These are phyloP conservation scores for Biscogniauxia sp. DNA, from an alignment of 2,329 filamentous ascomycete genomes.

Conservation along the genomic window DNA sequence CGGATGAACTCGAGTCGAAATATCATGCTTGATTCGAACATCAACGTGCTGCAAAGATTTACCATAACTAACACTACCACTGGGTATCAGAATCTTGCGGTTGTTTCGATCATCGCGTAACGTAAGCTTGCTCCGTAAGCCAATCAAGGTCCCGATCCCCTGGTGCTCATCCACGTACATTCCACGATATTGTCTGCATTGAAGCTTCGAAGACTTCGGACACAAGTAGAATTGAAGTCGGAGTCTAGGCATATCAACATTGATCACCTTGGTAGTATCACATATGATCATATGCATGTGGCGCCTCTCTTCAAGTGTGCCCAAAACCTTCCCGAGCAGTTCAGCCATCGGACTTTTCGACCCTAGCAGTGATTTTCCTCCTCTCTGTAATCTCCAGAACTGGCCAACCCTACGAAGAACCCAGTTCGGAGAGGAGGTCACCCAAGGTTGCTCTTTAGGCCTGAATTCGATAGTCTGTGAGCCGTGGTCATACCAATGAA, in stretches of 20 bases:
- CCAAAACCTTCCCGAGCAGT: background rate
- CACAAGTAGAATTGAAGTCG: conserved; percentile 45
- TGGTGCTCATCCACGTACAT: conserved; percentile 49
- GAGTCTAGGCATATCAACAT: conserved; percentile 42
- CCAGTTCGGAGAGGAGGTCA: conserved; percentile 20
- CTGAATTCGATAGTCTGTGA: conserved; percentile 34
- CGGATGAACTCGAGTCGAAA: conserved; percentile 1
- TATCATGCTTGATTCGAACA: conserved; percentile 7
- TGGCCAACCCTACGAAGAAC: background rate
- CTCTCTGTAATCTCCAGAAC: conserved; percentile 22
- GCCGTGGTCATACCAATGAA: conserved; percentile 45
- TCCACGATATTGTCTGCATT: conserved; percentile 42
- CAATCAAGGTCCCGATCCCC: conserved; percentile 45
- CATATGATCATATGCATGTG: background rate
- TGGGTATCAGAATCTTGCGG: conserved; percentile 19
- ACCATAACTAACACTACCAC: conserved; percentile 5
- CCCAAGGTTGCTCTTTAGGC: conserved; percentile 27
- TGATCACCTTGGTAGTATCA: background rate
- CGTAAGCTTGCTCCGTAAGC: conserved; percentile 49
- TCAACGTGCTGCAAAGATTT: conserved; percentile 1
- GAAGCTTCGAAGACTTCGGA: conserved; percentile 38
- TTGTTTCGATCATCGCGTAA: conserved; percentile 31
- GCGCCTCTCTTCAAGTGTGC: background rate
- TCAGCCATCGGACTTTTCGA: background rate
- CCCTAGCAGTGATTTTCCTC: background rate